Base-by-base conservation (phyloP, 345 rosid genomes). In the Murraya paniculata region DNA sequence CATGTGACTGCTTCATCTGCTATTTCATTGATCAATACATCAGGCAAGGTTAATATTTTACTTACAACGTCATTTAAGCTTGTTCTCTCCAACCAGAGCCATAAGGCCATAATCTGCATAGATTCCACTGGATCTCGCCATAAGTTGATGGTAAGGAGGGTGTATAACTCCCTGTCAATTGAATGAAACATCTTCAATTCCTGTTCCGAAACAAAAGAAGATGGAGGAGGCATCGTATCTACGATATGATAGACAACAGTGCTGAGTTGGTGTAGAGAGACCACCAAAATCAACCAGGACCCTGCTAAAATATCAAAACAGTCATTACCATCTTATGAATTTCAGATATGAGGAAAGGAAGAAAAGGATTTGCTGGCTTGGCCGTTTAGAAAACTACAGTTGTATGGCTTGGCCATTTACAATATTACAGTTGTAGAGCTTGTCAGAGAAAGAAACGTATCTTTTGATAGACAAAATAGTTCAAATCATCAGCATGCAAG, bases 51-150 rank as follows among this genome's bases (percentile, higher is more conserved):
- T 27, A 88, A 22, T 36, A 85, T 82, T 27, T 82, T 87, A 56
- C 73, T 24, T 1, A 89, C 84, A 4, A 83, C 28, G 4, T 73
- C 4, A 9, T 5, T 50, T 39, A 64, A 81, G 24, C 90, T 88
- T 7, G 62, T 66, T 38, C 83, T 64, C 75, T 91, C 95, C 41
- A 88, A 72, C 95, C 93, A 88, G 3, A 89, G 64, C 86, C 85
- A 88, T 4, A 90, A 38, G 33, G 88, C 93, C 56, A 90, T 53
- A 5, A 85, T 64, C 1, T 84, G 82, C 81, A 89, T 62, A 0
- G 86, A 82, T 73, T 89, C 87, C n/a, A 77, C 31, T 0, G 90
- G 92, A 45, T 91, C 89, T 35, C 91, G 72, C 69, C 75, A 60
- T 16, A 91, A 80, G 5, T 56, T 64, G 9, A 86, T 78, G 41